Percentiles rank a stretch among this genome's conserved stretches.
These are phyloP conservation scores for Primulina eburnea DNA, from an alignment of 257 asterid genomes.

Conservation along the genomic window DNA sequence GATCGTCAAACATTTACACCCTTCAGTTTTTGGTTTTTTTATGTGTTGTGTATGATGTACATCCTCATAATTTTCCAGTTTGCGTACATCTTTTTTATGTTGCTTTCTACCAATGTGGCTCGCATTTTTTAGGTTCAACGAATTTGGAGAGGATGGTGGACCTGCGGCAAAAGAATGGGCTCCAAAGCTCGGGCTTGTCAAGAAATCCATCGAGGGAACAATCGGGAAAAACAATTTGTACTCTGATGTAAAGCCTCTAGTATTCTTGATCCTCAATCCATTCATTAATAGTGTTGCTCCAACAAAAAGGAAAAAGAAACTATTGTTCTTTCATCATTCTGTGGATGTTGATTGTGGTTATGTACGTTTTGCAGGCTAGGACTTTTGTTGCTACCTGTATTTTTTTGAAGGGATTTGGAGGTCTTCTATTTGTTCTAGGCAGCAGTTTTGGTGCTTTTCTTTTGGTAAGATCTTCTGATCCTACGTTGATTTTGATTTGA, in stretches of 20 bases:
- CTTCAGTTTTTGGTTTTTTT: background rate
- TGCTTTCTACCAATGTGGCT: background rate
- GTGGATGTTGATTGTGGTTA: background rate
- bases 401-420: conserved; percentile 76
- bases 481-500: background rate
- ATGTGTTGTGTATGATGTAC: too few relatives aligned
- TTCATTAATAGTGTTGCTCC: background rate
- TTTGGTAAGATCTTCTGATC: conserved; percentile 49
- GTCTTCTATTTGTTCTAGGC: conserved; percentile 79
- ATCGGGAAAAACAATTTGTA: conserved; percentile 47
- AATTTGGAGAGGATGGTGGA: conserved; percentile 87
- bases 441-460: conserved; percentile 70
- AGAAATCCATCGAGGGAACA: conserved; percentile 40
- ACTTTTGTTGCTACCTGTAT: conserved; percentile 65
- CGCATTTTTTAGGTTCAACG: conserved; percentile 58
- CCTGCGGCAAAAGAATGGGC: conserved; percentile 77
- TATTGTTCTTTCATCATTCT: background rate
- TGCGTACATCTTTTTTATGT: background rate
- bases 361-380: conserved; percentile 46
- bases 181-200: conserved; percentile 58
- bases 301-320: background rate
- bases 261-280: conserved; percentile 7
- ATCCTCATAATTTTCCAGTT: background rate
- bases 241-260: conserved; percentile 50
- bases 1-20: background rate